Evolutionary conservation across 768 basidiomycete genomes (phyloP).

Genomic region (Amanita molliuscula): DNA sequence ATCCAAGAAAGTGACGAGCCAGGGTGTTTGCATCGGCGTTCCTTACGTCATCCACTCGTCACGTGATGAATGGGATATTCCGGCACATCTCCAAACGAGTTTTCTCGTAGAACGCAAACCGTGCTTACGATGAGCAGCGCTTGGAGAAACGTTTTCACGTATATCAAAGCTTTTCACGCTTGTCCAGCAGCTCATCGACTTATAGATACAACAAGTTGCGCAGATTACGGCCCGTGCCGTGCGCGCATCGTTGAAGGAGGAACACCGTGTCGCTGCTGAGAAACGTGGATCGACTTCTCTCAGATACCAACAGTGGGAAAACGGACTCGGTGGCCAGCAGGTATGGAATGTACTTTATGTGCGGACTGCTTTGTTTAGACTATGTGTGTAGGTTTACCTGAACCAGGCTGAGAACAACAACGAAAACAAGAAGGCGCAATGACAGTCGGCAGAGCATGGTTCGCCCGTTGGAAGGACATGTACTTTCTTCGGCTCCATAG

Average conservation of each 20-base stretch:
- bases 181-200: conserved; percentile 6
- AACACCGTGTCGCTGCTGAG: conserved; percentile 77
- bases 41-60: conserved; percentile 12
- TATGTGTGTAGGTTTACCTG: background rate
- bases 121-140: conserved; percentile 49
- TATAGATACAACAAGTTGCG: conserved; percentile 94
- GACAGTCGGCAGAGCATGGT: background rate
- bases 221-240: conserved; percentile 91
- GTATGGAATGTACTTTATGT: conserved; percentile 28
- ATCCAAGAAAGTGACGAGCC: no score
- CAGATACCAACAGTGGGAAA: conserved; percentile 88
- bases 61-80: conserved; percentile 24
- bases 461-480: background rate
- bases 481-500: background rate
- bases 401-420: conserved; percentile 1
- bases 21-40: no score
- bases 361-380: background rate
- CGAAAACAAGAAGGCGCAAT: background rate
- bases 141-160: conserved; percentile 81
- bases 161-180: conserved; percentile 19
- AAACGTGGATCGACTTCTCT: conserved; percentile 69
- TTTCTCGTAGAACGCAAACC: conserved; percentile 14
- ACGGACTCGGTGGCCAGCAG: conserved; percentile 73
- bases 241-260: conserved; percentile 85
- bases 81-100: conserved; percentile 20